These are phyloP conservation scores for Venturia nashicola DNA, from an alignment of 2,329 filamentous ascomycete genomes.

Conservation along the genomic window DNA sequence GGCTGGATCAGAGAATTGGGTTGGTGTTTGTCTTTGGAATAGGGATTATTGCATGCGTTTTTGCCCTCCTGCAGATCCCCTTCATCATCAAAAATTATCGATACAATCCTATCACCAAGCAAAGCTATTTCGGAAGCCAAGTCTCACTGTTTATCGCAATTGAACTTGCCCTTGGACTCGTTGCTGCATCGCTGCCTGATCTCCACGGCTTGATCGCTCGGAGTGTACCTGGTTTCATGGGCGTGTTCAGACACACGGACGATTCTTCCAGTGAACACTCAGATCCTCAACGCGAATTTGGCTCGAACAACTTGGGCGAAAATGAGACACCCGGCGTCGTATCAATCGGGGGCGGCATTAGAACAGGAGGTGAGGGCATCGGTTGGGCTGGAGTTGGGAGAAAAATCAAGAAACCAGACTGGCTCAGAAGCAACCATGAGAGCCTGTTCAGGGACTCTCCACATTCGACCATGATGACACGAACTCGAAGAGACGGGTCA, in stretches of 20 bases:
- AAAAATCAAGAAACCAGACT: constrained; percentile 7
- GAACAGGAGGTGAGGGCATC: not conserved
- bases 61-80: constrained; percentile 9
- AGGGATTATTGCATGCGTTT: constrained; percentile 7
- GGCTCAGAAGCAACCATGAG: not conserved
- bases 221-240: constrained; percentile 9
- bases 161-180: constrained; percentile 7
- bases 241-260: constrained; percentile 3
- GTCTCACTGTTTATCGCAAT: constrained; percentile 8
- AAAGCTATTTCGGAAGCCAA: constrained; percentile 9
- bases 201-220: constrained; percentile 7
- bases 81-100: constrained; percentile 11
- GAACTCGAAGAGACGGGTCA: not conserved
- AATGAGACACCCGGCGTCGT: not conserved
- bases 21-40: constrained; percentile 8
- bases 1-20: constrained; percentile 7
- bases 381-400: not conserved
- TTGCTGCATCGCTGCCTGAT: constrained; percentile 7
- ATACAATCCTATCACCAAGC: not conserved
- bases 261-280: not conserved
- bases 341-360: not conserved
- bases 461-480: not conserved
- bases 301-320: not conserved
- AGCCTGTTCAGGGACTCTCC: not conserved
- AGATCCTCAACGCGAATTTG: not conserved